These are phyloP conservation scores for Blastobotrys serpentis DNA, from an alignment of 1,139 yeast species.

Conservation along the genomic window DNA sequence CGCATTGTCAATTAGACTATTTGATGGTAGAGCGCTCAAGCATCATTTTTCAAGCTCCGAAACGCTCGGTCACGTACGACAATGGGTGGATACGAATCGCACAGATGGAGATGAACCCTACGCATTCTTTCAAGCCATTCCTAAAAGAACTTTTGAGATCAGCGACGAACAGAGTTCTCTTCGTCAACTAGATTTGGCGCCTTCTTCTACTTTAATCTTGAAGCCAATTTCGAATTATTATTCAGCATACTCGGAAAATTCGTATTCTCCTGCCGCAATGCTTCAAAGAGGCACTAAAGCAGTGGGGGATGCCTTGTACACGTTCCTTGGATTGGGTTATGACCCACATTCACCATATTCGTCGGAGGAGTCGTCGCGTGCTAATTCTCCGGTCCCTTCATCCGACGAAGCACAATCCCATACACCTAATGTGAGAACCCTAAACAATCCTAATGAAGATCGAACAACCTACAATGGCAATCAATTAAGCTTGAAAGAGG, in stretches of 20 bases:
- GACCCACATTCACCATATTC: slow-evolving; percentile 7
- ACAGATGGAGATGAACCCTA: slow-evolving; percentile 50
- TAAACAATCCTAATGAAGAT: slow-evolving; percentile 35
- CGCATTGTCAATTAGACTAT: slow-evolving; percentile 49
- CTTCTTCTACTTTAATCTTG: slow-evolving; percentile 65
- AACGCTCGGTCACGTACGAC: slow-evolving; percentile 54
- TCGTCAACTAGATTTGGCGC: slow-evolving; percentile 51
- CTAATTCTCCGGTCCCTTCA: not conserved
- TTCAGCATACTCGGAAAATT: slow-evolving; percentile 31
- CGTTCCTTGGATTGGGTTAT: slow-evolving; percentile 30
- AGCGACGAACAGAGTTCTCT: slow-evolving; percentile 55
- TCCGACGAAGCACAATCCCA: not conserved
- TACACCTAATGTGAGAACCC: slow-evolving; percentile 30
- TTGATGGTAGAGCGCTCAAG: slow-evolving; percentile 54
- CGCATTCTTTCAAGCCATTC: slow-evolving; percentile 48
- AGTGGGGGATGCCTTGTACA: slow-evolving; percentile 30
- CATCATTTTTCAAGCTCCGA: slow-evolving; percentile 46
- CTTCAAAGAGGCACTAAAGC: slow-evolving; percentile 25
- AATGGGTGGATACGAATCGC: slow-evolving; percentile 58
- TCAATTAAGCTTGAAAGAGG: slow-evolving; percentile 46
- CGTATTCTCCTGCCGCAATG: slow-evolving; percentile 22
- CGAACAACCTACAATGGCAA: slow-evolving; percentile 50
- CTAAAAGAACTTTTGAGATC: slow-evolving; percentile 47
- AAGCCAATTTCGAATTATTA: slow-evolving; percentile 47
- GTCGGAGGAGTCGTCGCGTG: slow-evolving; percentile 7